phyloP scores from a whole-genome alignment of 225 moss, liverwort and hornwort species.

The Marchantia paleacea region DNA sequence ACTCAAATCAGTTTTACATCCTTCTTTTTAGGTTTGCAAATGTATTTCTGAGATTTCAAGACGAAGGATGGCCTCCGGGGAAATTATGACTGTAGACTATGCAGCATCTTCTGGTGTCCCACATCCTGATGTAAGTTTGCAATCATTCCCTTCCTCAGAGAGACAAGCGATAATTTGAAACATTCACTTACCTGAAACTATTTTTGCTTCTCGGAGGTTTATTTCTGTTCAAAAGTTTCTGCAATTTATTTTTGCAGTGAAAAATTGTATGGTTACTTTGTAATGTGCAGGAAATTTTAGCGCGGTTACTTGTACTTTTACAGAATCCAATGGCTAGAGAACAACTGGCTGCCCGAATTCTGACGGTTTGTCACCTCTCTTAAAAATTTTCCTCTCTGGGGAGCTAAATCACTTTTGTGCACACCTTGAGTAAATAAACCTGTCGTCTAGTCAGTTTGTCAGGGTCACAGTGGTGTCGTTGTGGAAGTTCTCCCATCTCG shows the following conservation, averaged over 20 bases:
- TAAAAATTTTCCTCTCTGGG: background rate
- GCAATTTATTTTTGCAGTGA: background rate
- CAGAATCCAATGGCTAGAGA: slow-evolving; percentile 78
- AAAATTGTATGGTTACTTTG: background rate
- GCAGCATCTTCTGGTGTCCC: slow-evolving; percentile 55
- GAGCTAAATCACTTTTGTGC: background rate
- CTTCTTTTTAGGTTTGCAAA: slow-evolving; percentile 50
- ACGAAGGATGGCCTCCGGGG: slow-evolving; percentile 46
- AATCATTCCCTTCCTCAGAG: background rate
- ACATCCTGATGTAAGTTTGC: slow-evolving; percentile 46
- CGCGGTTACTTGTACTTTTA: slow-evolving; percentile 54
- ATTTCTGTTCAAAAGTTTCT: too few species aligned
- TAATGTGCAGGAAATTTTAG: slow-evolving; percentile 50
- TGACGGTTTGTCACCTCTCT: slow-evolving; percentile 62
- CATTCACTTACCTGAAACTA: too few species aligned
- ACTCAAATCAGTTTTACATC: background rate
- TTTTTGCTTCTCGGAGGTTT: too few species aligned
- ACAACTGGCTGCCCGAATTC: slow-evolving; percentile 76
- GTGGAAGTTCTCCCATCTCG: background rate
- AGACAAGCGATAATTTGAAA: background rate
- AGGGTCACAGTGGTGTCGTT: background rate
- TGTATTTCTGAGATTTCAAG: slow-evolving; percentile 59
- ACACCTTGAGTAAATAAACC: background rate
- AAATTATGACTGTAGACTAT: slow-evolving; percentile 54
- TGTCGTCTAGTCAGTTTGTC: background rate